Percentiles rank a stretch among this genome's conserved stretches.
Evolutionary conservation across 192 early-diverging fungal species (phyloP).

Genomic region (Allomyces macrogynus): DNA sequence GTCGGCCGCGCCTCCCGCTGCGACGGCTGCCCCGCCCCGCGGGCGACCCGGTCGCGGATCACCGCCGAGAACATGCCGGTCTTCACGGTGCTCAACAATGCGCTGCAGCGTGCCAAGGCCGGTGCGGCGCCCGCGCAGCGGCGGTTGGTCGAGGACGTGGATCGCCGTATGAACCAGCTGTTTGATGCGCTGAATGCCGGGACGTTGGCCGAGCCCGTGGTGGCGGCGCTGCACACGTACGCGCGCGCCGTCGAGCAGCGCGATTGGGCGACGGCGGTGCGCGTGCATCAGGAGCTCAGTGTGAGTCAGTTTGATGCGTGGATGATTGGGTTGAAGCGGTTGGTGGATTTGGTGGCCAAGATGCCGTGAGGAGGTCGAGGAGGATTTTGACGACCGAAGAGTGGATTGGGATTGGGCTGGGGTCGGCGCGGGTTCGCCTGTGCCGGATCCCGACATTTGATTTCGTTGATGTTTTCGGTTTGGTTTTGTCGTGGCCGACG

Average conservation of each 20-base stretch:
- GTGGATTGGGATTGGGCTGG: background rate
- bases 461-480: no score
- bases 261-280: background rate
- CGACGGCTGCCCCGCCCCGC: background rate
- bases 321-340: background rate
- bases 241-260: background rate
- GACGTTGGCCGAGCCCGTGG: conserved; percentile 38
- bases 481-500: no score
- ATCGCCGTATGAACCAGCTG: conserved; percentile 53
- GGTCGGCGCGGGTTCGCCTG: no score
- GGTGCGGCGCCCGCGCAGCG: conserved; percentile 39
- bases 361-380: no score
- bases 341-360: background rate
- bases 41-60: conserved; percentile 70
- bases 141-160: conserved; percentile 60
- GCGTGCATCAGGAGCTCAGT: background rate
- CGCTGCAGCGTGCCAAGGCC: conserved; percentile 23
- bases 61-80: conserved; percentile 47
- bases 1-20: conserved; percentile 2
- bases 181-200: conserved; percentile 76
- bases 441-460: no score
- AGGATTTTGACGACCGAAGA: background rate
- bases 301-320: background rate
- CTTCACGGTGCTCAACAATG: conserved; percentile 24
- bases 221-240: conserved; percentile 24